phyloP scores from a whole-genome alignment of 208 protist genomes.

The Leishmania martiniquensis region DNA sequence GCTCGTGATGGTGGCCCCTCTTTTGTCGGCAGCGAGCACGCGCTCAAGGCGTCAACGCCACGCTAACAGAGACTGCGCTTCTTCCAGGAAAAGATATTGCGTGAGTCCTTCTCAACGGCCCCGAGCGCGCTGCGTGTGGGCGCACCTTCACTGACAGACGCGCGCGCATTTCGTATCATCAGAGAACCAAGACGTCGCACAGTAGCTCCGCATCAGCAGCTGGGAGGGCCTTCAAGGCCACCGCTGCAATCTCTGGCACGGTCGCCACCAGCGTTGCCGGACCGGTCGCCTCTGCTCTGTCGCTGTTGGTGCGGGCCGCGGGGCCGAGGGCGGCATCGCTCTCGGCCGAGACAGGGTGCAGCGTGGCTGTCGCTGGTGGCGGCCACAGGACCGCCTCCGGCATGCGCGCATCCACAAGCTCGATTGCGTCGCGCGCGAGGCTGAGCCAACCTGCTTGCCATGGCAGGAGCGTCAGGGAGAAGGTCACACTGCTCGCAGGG shows the following conservation, averaged over 20 bases:
- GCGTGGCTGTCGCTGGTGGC: conserved; percentile 15
- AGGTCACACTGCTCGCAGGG: conserved; percentile 27
- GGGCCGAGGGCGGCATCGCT: neutral
- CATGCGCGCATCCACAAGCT: conserved; percentile 48
- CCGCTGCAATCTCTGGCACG: conserved; percentile 15
- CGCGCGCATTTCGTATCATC: neutral
- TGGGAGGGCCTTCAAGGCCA: conserved; percentile 19
- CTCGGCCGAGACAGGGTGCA: conserved; percentile 12
- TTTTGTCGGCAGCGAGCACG: neutral
- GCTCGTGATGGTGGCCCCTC: neutral
- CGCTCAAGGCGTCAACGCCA: neutral
- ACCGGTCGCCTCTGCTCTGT: neutral
- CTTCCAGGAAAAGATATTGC: neutral
- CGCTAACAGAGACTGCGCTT: too few species aligned
- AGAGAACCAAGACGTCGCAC: conserved; percentile 56
- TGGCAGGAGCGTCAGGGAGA: conserved; percentile 59
- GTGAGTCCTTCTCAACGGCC: neutral
- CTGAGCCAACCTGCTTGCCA: conserved; percentile 61
- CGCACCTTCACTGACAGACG: neutral
- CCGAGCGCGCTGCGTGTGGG: conserved; percentile 1
- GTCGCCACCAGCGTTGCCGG: conserved; percentile 14
- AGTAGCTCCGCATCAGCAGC: conserved; percentile 16
- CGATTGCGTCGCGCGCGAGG: conserved; percentile 42
- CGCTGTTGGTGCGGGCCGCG: neutral
- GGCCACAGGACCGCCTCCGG: conserved; percentile 54